Percentiles rank a stretch among this genome's conserved stretches.
Conservation (phyloP, 257 asterid genomes). For the Capsicum baccatum region DNA sequence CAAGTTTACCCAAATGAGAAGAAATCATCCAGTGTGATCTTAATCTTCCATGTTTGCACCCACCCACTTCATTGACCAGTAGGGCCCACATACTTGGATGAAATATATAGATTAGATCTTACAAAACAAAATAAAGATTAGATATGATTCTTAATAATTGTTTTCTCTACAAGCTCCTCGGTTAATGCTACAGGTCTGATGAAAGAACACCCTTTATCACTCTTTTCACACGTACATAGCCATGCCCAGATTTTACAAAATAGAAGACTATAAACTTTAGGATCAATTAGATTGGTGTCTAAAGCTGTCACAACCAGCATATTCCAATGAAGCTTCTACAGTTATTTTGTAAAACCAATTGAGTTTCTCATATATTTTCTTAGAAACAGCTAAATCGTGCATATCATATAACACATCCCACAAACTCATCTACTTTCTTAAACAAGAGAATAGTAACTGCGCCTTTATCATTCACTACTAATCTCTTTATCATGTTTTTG, state of each 20-base stretch:
- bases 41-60: background rate
- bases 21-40: background rate
- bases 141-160: conserved; percentile 1
- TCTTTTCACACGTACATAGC: background rate
- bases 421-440: background rate
- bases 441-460: conserved; percentile 19
- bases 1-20: background rate
- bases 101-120: background rate
- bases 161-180: background rate
- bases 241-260: conserved; percentile 6
- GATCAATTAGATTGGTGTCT: background rate
- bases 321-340: conserved; percentile 1
- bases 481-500: background rate
- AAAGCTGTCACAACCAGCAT: background rate
- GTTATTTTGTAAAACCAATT: background rate
- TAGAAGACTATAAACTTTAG: background rate
- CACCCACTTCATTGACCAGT: background rate
- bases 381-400: background rate
- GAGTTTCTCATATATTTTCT: background rate
- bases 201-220: background rate
- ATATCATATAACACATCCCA: background rate
- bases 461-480: background rate
- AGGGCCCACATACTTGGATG: background rate
- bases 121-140: background rate
- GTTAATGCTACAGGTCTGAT: background rate